These are phyloP conservation scores for Colletotrichum spinosum DNA, from an alignment of 2,329 filamentous ascomycete species.

Conservation along the genomic window DNA sequence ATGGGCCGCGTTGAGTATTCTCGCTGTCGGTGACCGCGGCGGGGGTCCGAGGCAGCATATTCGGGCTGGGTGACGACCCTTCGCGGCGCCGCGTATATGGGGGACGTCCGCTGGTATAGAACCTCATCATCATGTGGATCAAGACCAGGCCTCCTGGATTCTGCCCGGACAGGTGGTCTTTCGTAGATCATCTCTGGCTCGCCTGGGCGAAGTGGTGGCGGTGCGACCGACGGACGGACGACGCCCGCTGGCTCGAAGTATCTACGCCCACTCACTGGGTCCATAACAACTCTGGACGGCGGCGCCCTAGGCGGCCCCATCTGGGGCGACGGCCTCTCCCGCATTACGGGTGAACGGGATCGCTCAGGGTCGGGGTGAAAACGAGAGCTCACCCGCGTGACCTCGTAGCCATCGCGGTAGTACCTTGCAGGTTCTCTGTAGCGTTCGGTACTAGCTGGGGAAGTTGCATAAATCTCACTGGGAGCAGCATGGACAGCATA, in stretches of 20 bases:
- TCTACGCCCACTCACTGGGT: conserved; percentile 80
- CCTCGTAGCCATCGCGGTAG: conserved; percentile 57
- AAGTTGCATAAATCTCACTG: conserved; percentile 51
- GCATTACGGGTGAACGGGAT: conserved; percentile 60
- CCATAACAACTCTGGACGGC: conserved; percentile 78
- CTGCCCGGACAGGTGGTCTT: conserved; percentile 64
- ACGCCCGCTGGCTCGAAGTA: conserved; percentile 70
- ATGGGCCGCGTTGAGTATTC: conserved; percentile 68
- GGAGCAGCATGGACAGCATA: conserved; percentile 52
- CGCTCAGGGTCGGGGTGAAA: conserved; percentile 61
- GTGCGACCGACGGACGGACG: conserved; percentile 64
- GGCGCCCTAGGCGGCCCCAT: conserved; percentile 64
- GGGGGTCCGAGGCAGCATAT: conserved; percentile 60
- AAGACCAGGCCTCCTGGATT: conserved; percentile 61
- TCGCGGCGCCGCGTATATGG: conserved; percentile 61
- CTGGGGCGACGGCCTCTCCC: conserved; percentile 58
- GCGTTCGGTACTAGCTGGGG: conserved; percentile 57
- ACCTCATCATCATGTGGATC: conserved; percentile 63
- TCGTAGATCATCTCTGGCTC: conserved; percentile 75
- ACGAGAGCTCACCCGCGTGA: conserved; percentile 59
- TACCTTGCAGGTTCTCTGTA: conserved; percentile 54
- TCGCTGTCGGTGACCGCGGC: conserved; percentile 66
- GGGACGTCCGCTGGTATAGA: conserved; percentile 64
- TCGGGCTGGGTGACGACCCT: conserved; percentile 74
- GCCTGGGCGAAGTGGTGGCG: conserved; percentile 52